Evolutionary conservation across 768 basidiomycete species (phyloP).

Genomic region (Serendipita sp.): DNA sequence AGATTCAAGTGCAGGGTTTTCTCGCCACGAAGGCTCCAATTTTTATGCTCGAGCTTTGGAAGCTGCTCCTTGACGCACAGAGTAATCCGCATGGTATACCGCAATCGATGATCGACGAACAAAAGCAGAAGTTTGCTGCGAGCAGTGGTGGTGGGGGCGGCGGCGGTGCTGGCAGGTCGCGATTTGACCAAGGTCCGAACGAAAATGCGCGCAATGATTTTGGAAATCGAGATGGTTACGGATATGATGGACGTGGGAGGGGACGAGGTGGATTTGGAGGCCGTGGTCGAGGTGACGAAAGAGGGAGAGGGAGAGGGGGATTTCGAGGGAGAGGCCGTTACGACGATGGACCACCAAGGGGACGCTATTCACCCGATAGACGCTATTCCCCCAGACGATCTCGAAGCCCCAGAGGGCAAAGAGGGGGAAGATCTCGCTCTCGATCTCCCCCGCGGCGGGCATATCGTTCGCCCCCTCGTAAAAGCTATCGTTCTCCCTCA

Average conservation of each 20-base stretch:
- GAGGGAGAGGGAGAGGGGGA: slow-evolving; percentile 19
- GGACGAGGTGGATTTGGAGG: slow-evolving; percentile 33
- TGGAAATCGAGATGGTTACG: slow-evolving; percentile 28
- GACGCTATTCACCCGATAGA: slow-evolving; percentile 28
- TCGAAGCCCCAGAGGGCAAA: slow-evolving; percentile 28
- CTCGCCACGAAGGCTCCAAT: slow-evolving; percentile 68
- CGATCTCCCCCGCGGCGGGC: slow-evolving; percentile 17
- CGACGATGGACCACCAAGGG: slow-evolving; percentile 30
- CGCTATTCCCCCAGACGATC: slow-evolving; percentile 27
- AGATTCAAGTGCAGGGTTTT: slow-evolving; percentile 87
- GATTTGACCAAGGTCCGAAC: background rate
- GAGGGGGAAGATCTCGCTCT: slow-evolving; percentile 27
- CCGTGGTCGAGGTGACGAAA: slow-evolving; percentile 29
- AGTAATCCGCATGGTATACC: slow-evolving; percentile 79
- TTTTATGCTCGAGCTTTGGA: slow-evolving; percentile 87
- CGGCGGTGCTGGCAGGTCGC: background rate
- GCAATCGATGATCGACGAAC: slow-evolving; percentile 74
- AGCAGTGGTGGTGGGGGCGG: slow-evolving; percentile 35
- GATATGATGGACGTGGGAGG: slow-evolving; percentile 32
- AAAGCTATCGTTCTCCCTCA: slow-evolving; percentile 27
- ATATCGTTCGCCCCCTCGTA: slow-evolving; percentile 18
- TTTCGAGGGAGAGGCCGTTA: slow-evolving; percentile 28
- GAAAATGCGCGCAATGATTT: slow-evolving; percentile 38
- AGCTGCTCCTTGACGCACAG: slow-evolving; percentile 84
- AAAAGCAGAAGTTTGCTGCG: slow-evolving; percentile 76